Percentiles rank a stretch among this genome's conserved stretches.
Conservation (phyloP, 345 rosid genomes). For the Arabidopsis thaliana region TAIR10.1 NC_003074.8:2542001-2542500, state of each 20-base stretch:
- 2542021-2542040: slow-evolving; percentile 83
- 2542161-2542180: slow-evolving; percentile 68
- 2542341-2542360: slow-evolving; percentile 77
- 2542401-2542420: slow-evolving; percentile 41
- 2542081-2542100: slow-evolving; percentile 73
- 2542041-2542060: slow-evolving; percentile 63
- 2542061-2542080: slow-evolving; percentile 55
- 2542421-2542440: slow-evolving; percentile 23
- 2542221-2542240: neutral
- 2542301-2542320: slow-evolving; percentile 73
- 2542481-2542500: slow-evolving; percentile 19
- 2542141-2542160: slow-evolving; percentile 60
- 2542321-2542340: slow-evolving; percentile 85
- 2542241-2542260: neutral
- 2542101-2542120: slow-evolving; percentile 95
- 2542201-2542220: neutral
- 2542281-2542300: slow-evolving; percentile 31
- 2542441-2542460: slow-evolving; percentile 25
- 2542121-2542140: slow-evolving; percentile 67
- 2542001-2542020: slow-evolving; percentile 63
- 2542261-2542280: neutral
- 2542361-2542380: slow-evolving; percentile 90
- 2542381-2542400: slow-evolving; percentile 95
- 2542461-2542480: slow-evolving; percentile 7
- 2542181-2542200: neutral